Evolutionary conservation across 1,284 basidiomycete species (phyloP).

Genomic region (Testicularia cyperi): DNA sequence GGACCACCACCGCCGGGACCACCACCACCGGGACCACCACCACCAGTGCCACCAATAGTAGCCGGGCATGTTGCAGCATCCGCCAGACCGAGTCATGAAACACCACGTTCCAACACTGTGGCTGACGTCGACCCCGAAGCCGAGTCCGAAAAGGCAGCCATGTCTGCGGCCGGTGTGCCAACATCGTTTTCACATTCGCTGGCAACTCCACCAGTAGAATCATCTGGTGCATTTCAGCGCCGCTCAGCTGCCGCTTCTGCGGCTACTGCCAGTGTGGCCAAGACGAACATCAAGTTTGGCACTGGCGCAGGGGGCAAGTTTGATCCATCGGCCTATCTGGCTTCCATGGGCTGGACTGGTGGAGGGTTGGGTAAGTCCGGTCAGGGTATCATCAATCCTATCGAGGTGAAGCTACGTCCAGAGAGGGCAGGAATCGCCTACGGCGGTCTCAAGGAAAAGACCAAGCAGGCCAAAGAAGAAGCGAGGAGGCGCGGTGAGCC

Average conservation of each 20-base stretch:
- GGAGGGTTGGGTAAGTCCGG: constrained; percentile 55
- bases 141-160: too few species aligned
- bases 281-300: constrained; percentile 37
- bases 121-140: too few species aligned
- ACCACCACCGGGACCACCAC: too few species aligned
- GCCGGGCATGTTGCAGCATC: too few species aligned
- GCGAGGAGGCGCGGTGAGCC: constrained; percentile 38
- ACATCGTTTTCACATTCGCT: neutral
- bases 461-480: constrained; percentile 48
- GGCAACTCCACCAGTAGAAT: neutral
- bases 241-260: neutral
- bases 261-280: neutral
- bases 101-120: too few species aligned
- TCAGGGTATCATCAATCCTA: constrained; percentile 55
- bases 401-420: constrained; percentile 56
- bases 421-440: constrained; percentile 57
- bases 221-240: neutral
- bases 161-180: neutral
- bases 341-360: constrained; percentile 59
- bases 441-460: constrained; percentile 57
- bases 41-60: too few species aligned
- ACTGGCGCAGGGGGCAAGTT: constrained; percentile 31
- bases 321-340: constrained; percentile 52
- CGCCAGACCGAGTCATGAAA: too few species aligned
- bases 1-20: too few species aligned